Evolutionary conservation across 23 red algal genomes (phyloP), one percentile per base, ranked within the genome.

Genomic region (Gracilaria vermiculophylla): DNA sequence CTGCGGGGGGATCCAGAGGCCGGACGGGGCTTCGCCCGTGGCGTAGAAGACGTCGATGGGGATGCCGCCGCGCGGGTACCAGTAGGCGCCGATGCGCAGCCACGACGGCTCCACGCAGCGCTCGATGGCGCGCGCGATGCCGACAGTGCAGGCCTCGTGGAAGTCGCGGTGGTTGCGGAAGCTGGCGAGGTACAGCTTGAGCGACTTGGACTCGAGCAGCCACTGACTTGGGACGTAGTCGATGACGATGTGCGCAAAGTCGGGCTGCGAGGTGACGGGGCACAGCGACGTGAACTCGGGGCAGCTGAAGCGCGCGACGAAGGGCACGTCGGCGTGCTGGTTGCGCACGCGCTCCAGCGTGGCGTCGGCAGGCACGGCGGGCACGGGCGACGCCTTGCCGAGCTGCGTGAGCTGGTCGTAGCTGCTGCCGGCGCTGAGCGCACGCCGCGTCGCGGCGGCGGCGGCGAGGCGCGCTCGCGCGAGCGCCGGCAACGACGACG

Each of bases 121-220:
- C 20, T 82, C 82, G 43, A 98, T 67, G 25, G 52, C 53, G 25
- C 35, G 57, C 31, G 73, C 96, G 36, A 98, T 91, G 36, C 56
- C 42, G 47, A 98, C 86, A 73, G 96, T 95, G 91, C 96, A 98
- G 36, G 92, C 92, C 90, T 98, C 96, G 60, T 98, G 96, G 65
- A 98, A 98, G 78, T 98, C 96, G 41, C 89, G 91, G 54, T 98
- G 96, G 71, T 98, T 98, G 42, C 96, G 92, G 86, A 93, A 98
- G 36, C 88, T 94, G 43, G 88, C 82, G 66, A 98, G 62, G 60
- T 87, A 98, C 28, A 98, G 82, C 77, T 98, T 98, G 55, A 98
- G 92, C 35, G 71, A 83, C 80, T 98, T 98, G 77, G 91, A 94
- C 83, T 98, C 96, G 37, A 98, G 58, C 25, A 98, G 94, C 96